Percentiles rank a stretch among this genome's conserved stretches.
These are phyloP conservation scores for Simplicillium sp. DNA, from an alignment of 2,329 filamentous ascomycete genomes.

Conservation along the genomic window DNA sequence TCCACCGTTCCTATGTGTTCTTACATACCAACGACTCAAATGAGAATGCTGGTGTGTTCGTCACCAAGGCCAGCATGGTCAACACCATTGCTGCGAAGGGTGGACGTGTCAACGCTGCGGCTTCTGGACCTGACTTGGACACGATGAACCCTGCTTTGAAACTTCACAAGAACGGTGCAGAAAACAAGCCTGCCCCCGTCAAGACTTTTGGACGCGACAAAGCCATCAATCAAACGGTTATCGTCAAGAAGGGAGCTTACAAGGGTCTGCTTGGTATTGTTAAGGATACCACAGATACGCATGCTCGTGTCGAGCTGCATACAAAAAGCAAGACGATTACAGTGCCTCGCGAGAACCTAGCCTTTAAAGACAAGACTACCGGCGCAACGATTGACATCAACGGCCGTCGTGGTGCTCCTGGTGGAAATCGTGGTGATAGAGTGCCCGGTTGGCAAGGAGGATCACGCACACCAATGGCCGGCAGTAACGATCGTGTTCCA, in stretches of 20 bases:
- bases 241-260: constrained; percentile 76
- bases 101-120: constrained; percentile 57
- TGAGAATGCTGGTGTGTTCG: constrained; percentile 85
- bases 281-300: constrained; percentile 81
- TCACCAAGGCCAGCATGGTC: constrained; percentile 76
- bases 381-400: constrained; percentile 70
- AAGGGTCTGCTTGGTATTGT: constrained; percentile 93
- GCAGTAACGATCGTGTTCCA: constrained; percentile 59
- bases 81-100: constrained; percentile 91
- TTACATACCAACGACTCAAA: constrained; percentile 73
- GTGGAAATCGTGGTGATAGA: constrained; percentile 33
- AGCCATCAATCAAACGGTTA: constrained; percentile 84
- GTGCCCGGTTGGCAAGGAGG: constrained; percentile 52
- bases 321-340: constrained; percentile 89
- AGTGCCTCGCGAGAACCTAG: constrained; percentile 71
- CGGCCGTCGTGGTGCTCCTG: constrained; percentile 33
- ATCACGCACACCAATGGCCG: constrained; percentile 57
- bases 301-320: constrained; percentile 85
- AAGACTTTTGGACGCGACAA: constrained; percentile 73
- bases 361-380: constrained; percentile 75
- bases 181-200: constrained; percentile 52
- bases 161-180: constrained; percentile 49
- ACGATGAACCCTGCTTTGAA: constrained; percentile 90
- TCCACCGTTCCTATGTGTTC: constrained; percentile 88
- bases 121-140: constrained; percentile 65